phyloP scores from a whole-genome alignment of 1,139 yeast species.

The Candida labiduridarum region DNA sequence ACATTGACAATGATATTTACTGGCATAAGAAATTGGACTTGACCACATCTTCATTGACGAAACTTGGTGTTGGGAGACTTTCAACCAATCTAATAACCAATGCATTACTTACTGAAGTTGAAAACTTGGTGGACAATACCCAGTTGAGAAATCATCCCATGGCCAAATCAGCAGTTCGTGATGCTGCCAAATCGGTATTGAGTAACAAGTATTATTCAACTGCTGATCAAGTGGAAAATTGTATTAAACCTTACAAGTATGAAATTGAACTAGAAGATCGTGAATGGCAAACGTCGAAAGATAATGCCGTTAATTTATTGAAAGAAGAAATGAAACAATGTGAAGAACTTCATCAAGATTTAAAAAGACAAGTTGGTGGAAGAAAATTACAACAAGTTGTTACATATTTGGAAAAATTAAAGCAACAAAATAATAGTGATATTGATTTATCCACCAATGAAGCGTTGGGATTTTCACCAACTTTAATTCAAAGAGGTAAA shows the following conservation, averaged over 20 bases:
- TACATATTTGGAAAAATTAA: constrained; percentile 63
- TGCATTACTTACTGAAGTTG: constrained; percentile 76
- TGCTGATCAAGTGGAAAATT: constrained; percentile 97
- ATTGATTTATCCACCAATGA: constrained; percentile 53
- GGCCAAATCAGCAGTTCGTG: constrained; percentile 78
- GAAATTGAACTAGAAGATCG: constrained; percentile 95
- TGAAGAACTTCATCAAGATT: constrained; percentile 59
- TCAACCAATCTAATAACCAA: constrained; percentile 83
- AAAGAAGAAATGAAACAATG: constrained; percentile 89
- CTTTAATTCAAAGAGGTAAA: constrained; percentile 72
- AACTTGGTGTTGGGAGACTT: constrained; percentile 89
- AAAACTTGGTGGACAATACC: constrained; percentile 69
- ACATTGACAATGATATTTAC: constrained; percentile 68
- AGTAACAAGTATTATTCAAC: constrained; percentile 83
- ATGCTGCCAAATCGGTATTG: constrained; percentile 81
- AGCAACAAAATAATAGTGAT: constrained; percentile 48
- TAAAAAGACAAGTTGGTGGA: constrained; percentile 77
- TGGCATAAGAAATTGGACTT: constrained; percentile 91
- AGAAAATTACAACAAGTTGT: constrained; percentile 82
- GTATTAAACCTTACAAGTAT: constrained; percentile 95
- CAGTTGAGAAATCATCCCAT: constrained; percentile 81
- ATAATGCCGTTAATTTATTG: constrained; percentile 70
- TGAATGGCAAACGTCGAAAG: constrained; percentile 86
- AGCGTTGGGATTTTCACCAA: constrained; percentile 74
- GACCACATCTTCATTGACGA: constrained; percentile 81